Base-by-base conservation (phyloP, 805 yeast genomes). In the Saccharomycopsis fermentans region DNA sequence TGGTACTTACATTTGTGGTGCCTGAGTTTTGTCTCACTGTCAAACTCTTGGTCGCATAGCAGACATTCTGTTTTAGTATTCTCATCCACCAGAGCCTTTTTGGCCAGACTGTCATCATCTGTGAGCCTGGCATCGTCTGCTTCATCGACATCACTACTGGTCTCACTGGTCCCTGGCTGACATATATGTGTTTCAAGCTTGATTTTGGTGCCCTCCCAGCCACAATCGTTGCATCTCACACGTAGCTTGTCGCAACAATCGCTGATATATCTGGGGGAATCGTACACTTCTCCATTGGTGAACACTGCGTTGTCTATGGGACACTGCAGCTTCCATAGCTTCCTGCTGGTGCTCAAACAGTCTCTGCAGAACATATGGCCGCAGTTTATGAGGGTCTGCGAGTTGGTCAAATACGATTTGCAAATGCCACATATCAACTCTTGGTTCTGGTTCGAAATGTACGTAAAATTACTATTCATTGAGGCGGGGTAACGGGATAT, bases 351-450 rank as follows among this genome's bases (percentile, higher is more conserved):
- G 6, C 24, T 24, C 6, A 60, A 19, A 21, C 63, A 60, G 5
- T 58, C 59, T 35, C 21, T 19, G 24, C 63, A 60, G 17, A 60
- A 58, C 16, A 57, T 55, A 52, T 60, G 63, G n/a, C 63, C 63
- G 34, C 63, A 60, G 14, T 54, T 51, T 8, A 61, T 60, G 24
- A 60, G 50, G 9, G 24, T 59, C 36, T 60, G 59, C 12, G 63
- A 61, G 5, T 55, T 56, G 4, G 56, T 55, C 50, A 60, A 58
- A 6, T 59, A 59, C 1, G 55, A 3, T 47, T 60, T 58, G 37
- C 63, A 60, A 12, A 60, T 37, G 4, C 61, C 61, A 40, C 63
- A 60, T 19, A 58, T 17, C n/a, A 60, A 32, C 29, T 43, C 50
- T 43, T 43, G 50, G n/a, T 43, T 43, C 26, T 43, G 50, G 29